Evolutionary conservation across 23 red algal species (phyloP).

Genomic region (Rhodosorus marinus): DNA sequence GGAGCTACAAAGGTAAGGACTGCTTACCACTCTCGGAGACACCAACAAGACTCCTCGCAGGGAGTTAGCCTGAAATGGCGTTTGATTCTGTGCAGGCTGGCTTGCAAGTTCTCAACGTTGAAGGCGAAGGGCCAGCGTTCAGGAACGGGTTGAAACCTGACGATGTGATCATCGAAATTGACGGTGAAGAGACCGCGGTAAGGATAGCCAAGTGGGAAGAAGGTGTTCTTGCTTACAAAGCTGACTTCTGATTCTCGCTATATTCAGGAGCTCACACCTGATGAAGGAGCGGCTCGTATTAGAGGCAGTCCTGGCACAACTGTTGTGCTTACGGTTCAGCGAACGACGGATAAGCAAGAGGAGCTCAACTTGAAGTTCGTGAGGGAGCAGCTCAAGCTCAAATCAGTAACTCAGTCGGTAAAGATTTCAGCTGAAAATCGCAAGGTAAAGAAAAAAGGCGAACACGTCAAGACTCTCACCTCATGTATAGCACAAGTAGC

Average conservation of each 20-base stretch:
- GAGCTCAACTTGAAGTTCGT: slow-evolving; percentile 15
- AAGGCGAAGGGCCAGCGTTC: slow-evolving; percentile 56
- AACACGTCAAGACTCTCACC: too few relatives aligned
- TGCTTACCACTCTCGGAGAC: not conserved
- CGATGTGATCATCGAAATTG: slow-evolving; percentile 57
- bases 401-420: too few relatives aligned
- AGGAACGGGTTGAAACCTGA: slow-evolving; percentile 31
- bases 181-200: slow-evolving; percentile 58
- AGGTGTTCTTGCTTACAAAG: too few relatives aligned
- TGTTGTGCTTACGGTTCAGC: slow-evolving; percentile 26
- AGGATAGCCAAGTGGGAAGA: too few relatives aligned
- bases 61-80: too few relatives aligned
- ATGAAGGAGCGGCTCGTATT: slow-evolving; percentile 75
- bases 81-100: too few relatives aligned
- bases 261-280: slow-evolving; percentile 47
- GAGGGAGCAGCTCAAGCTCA: slow-evolving; percentile 31
- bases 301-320: slow-evolving; percentile 30
- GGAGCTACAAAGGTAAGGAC: slow-evolving; percentile 16
- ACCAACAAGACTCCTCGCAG: too few relatives aligned
- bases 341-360: slow-evolving; percentile 6
- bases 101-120: slow-evolving; percentile 10
- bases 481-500: slow-evolving; percentile 11
- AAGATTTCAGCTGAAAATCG: too few relatives aligned
- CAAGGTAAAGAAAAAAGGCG: too few relatives aligned
- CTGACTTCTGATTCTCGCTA: too few relatives aligned